These are phyloP conservation scores for Pterocarpus santalinus DNA, from an alignment of 306 rosid genomes.

Conservation along the genomic window DNA sequence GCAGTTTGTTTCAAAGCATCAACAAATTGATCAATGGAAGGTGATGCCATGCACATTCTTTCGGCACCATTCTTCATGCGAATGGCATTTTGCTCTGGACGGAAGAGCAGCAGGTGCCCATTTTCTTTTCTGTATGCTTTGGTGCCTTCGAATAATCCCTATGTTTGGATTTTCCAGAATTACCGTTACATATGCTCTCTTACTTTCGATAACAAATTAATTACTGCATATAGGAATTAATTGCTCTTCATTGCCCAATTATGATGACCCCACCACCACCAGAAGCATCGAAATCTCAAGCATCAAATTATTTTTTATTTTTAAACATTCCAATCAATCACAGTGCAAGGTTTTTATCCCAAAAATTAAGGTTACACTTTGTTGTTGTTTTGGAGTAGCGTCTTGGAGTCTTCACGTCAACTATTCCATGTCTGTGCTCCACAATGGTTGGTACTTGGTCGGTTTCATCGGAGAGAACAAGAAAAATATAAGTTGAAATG, in stretches of 20 bases:
- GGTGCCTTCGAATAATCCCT: slow-evolving; percentile 92
- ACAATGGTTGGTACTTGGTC: too few species aligned
- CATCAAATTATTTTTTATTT: too few species aligned
- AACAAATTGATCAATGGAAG: slow-evolving; percentile 73
- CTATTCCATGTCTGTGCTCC: too few species aligned
- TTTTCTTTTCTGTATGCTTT: slow-evolving; percentile 83
- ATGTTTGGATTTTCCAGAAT: not conserved
- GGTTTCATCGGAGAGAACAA: not conserved
- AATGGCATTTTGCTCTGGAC: slow-evolving; percentile 77
- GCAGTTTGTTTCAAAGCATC: slow-evolving; percentile 80
- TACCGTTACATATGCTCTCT: not conserved
- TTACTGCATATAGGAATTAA: too few species aligned
- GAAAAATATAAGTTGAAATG: not conserved
- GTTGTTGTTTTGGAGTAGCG: too few species aligned
- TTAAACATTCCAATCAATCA: too few species aligned
- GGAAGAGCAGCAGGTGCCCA: slow-evolving; percentile 78
- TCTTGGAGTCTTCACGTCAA: too few species aligned
- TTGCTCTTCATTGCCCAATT: too few species aligned
- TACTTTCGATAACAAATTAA: not conserved
- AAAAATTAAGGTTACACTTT: too few species aligned
- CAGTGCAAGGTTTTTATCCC: too few species aligned
- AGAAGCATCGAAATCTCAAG: too few species aligned
- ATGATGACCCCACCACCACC: too few species aligned
- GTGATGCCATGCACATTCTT: slow-evolving; percentile 91
- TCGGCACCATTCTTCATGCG: slow-evolving; percentile 83